A percentile compares a stretch with the other conserved stretches of the same genome.
Evolutionary conservation across 495 filamentous ascomycete species (phyloP).

Genomic region (Neurospora tetraspora): DNA sequence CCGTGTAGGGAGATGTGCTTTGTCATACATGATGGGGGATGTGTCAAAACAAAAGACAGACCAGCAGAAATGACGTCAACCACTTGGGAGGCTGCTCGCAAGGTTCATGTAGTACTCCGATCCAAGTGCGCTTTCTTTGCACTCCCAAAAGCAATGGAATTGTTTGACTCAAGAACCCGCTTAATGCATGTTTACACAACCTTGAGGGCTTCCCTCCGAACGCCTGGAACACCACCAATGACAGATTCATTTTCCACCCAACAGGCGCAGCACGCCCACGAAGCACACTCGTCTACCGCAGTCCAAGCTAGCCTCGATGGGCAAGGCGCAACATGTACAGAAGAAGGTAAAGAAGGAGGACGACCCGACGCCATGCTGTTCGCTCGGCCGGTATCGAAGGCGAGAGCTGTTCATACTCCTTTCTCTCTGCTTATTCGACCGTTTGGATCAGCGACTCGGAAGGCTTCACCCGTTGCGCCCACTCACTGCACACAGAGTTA

Average conservation of each 20-base stretch:
- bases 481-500: constrained; percentile 42
- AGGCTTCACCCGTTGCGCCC: constrained; percentile 51
- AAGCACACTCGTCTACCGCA: neutral
- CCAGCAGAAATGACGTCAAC: neutral
- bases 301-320: neutral
- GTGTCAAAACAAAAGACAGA: neutral
- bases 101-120: neutral
- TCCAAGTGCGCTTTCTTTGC: neutral
- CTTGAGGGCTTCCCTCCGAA: neutral
- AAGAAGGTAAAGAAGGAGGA: neutral
- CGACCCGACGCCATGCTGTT: neutral
- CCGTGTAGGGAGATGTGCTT: neutral
- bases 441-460: constrained; percentile 31
- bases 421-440: constrained; percentile 10
- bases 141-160: neutral
- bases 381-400: neutral
- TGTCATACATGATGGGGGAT: neutral
- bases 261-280: neutral
- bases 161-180: neutral
- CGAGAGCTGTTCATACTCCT: neutral
- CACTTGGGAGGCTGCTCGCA: neutral
- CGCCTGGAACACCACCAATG: neutral
- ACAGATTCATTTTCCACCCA: neutral
- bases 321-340: neutral
- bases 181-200: neutral